Conservation (phyloP, 2,329 filamentous ascomycete species). For the Pseudocercospora vitis region DNA sequence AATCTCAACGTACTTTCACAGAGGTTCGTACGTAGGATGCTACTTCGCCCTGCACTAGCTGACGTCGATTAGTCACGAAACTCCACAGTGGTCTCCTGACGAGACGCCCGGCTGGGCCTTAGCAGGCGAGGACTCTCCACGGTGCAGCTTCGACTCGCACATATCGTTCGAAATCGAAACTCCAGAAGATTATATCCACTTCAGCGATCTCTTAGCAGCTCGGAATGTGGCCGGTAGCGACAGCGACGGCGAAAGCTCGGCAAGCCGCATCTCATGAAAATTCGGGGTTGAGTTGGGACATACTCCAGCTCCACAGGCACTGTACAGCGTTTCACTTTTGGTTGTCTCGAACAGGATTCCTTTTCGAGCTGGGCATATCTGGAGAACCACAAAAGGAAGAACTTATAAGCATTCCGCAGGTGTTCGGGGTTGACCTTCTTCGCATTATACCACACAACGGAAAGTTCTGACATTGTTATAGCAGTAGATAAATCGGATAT, state of each 20-base stretch:
- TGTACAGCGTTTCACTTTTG: too few species aligned
- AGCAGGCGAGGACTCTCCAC: constrained; percentile 18
- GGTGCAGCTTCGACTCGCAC: constrained; percentile 20
- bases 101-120: constrained; percentile 19
- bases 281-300: neutral
- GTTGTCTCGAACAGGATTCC: too few species aligned
- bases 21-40: constrained; percentile 13
- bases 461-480: neutral
- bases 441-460: constrained; percentile 6
- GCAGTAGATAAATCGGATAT: constrained; percentile 1
- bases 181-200: constrained; percentile 16
- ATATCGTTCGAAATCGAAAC: constrained; percentile 18
- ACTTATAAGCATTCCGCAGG: neutral
- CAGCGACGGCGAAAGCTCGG: constrained; percentile 6
- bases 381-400: too few species aligned
- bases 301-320: neutral
- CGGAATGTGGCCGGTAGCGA: constrained; percentile 9
- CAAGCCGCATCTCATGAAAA: constrained; percentile 5
- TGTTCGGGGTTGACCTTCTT: neutral
- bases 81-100: constrained; percentile 18
- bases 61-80: constrained; percentile 17
- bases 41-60: neutral
- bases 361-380: too few species aligned
- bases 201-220: constrained; percentile 18
- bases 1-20: constrained; percentile 23